These are phyloP conservation scores for Leptographium galeiforme DNA, from an alignment of 2,329 filamentous ascomycete genomes.

Conservation along the genomic window DNA sequence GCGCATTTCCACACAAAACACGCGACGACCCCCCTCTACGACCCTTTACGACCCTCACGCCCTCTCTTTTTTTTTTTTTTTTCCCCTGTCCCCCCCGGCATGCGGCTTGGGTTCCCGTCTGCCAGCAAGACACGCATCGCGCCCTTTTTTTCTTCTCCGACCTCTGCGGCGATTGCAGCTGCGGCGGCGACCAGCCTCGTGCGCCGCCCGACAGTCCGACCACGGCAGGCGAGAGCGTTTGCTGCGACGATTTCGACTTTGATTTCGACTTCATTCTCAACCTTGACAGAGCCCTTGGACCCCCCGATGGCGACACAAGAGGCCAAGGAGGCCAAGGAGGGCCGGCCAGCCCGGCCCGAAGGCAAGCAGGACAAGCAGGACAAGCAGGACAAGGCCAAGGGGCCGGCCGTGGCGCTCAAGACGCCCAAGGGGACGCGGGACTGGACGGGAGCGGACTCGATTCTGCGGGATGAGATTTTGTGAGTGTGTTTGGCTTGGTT, in stretches of 20 bases:
- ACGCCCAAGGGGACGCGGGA: conserved; percentile 70
- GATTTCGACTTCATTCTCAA: no score
- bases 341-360: not conserved
- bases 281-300: not conserved
- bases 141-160: not conserved
- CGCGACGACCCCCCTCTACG: no score
- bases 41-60: not conserved
- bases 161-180: not conserved
- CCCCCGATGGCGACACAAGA: not conserved
- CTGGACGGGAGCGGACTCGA: conserved; percentile 51
- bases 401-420: conserved; percentile 39
- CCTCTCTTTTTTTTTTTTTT: not conserved
- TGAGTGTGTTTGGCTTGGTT: not conserved
- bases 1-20: no score
- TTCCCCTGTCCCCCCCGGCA: conserved; percentile 4
- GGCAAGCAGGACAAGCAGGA: not conserved
- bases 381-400: conserved; percentile 11
- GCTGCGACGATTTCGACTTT: no score
- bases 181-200: not conserved
- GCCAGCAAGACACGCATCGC: conserved; percentile 1
- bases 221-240: no score
- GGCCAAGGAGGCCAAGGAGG: not conserved
- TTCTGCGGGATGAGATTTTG: conserved; percentile 57
- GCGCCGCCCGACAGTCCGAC: not conserved
- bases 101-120: conserved; percentile 5